Conservation (phyloP, 345 rosid species). For the Bretschneidera sinensis region DNA sequence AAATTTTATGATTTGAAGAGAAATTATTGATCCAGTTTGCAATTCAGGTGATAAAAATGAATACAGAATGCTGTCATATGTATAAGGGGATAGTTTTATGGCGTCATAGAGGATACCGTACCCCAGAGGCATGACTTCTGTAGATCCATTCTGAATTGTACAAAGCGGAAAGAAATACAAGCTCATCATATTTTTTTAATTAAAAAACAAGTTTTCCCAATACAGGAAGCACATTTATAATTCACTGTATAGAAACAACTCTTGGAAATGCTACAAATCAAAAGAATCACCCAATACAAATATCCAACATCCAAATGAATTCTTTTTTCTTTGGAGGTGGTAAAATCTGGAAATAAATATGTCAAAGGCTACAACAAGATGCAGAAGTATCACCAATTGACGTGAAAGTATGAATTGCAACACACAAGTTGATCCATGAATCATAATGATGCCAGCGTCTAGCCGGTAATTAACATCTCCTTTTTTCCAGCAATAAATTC, state of each 20-base stretch:
- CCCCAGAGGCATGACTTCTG: neutral
- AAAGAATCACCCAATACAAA: slow-evolving; percentile 36
- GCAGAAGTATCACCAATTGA: slow-evolving; percentile 10
- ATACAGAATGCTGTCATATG: no score
- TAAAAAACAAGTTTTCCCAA: slow-evolving; percentile 19
- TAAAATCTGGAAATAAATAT: slow-evolving; percentile 25
- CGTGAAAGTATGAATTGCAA: slow-evolving; percentile 9
- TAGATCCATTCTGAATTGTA: neutral
- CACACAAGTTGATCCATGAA: slow-evolving; percentile 15
- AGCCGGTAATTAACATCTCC: slow-evolving; percentile 10
- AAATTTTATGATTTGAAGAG: no score
- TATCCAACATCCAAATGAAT: slow-evolving; percentile 23
- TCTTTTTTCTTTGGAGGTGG: slow-evolving; percentile 18
- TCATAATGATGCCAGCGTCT: slow-evolving; percentile 8
- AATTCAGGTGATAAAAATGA: no score
- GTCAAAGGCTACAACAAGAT: slow-evolving; percentile 29
- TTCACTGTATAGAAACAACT: slow-evolving; percentile 23
- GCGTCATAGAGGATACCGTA: no score
- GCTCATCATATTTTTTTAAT: neutral
- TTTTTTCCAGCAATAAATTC: slow-evolving; percentile 2
- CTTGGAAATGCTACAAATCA: slow-evolving; percentile 27
- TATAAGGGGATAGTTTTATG: no score
- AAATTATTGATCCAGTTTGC: no score
- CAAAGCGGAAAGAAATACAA: neutral
- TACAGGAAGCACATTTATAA: slow-evolving; percentile 13